These are phyloP conservation scores for Pneumocystis oryctolagi DNA, from an alignment of 1,139 yeast species.

Conservation along the genomic window DNA sequence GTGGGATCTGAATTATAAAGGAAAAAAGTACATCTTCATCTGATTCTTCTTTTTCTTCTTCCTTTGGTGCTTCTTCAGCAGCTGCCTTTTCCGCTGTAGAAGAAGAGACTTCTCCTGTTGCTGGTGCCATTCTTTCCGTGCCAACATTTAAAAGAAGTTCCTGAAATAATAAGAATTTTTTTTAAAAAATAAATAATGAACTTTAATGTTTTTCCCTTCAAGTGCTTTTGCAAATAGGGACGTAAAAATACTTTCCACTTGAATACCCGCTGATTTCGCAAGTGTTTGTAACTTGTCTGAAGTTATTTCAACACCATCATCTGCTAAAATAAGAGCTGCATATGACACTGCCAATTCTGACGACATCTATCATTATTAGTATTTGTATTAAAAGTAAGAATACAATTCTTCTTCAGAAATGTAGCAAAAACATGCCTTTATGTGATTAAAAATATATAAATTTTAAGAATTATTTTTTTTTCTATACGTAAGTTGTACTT, in stretches of 20 bases:
- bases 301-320: constrained; percentile 11
- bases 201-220: constrained; percentile 92
- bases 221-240: constrained; percentile 91
- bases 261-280: constrained; percentile 81
- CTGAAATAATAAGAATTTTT: background rate
- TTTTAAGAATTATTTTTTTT: background rate
- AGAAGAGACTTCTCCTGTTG: constrained; percentile 35
- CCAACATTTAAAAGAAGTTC: constrained; percentile 32
- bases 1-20: background rate
- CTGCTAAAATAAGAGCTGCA: constrained; percentile 13
- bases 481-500: background rate
- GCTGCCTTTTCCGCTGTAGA: constrained; percentile 48
- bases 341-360: constrained; percentile 12
- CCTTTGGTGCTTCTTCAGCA: constrained; percentile 19
- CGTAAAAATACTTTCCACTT: constrained; percentile 74
- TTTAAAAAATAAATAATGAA: constrained; percentile 59
- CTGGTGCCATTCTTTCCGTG: constrained; percentile 46
- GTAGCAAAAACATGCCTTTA: background rate
- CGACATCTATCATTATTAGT: background rate
- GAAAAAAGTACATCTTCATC: constrained; percentile 59
- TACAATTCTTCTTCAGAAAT: background rate
- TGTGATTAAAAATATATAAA: background rate
- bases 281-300: constrained; percentile 69
- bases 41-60: constrained; percentile 42
- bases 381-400: background rate